phyloP scores from a whole-genome alignment of 306 rosid species.

The Parietaria judaica region DNA sequence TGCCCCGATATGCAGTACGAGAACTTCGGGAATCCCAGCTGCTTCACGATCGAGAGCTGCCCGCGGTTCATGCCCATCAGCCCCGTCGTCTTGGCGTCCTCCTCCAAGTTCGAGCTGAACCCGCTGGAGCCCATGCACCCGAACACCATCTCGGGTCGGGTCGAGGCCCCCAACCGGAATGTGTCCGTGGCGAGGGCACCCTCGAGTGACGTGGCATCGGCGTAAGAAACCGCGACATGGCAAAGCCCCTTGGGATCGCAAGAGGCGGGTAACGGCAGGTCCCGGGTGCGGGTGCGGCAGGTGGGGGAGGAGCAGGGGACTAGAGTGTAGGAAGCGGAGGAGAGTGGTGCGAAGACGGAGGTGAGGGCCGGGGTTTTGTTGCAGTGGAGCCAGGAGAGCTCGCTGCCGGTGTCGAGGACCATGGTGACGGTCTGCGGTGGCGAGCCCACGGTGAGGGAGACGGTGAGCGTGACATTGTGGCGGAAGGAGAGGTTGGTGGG shows the following conservation, averaged over 20 bases:
- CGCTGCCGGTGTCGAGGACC: constrained; percentile 95
- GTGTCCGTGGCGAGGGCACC: constrained; percentile 77
- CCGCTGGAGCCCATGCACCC: constrained; percentile 73
- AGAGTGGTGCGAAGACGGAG: constrained; percentile 44
- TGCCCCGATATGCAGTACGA: constrained; percentile 70
- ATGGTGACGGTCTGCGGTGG: constrained; percentile 88
- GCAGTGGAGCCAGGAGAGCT: constrained; percentile 84
- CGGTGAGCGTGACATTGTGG: constrained; percentile 69
- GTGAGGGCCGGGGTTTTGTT: constrained; percentile 34
- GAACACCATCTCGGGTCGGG: constrained; percentile 45
- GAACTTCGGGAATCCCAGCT: constrained; percentile 62
- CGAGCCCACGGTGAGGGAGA: constrained; percentile 55
- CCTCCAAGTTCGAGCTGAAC: constrained; percentile 56
- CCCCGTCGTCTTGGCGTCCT: constrained; percentile 73
- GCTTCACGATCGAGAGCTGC: constrained; percentile 53
- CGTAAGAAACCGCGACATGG: constrained; percentile 61
- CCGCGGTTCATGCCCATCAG: constrained; percentile 87
- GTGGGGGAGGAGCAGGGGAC: constrained; percentile 55
- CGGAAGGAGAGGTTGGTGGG: constrained; percentile 42
- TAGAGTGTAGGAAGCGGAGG: constrained; percentile 47
- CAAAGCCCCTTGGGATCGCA: constrained; percentile 65
- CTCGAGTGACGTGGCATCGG: constrained; percentile 58
- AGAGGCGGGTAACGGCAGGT: constrained; percentile 49
- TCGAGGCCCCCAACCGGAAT: constrained; percentile 31
- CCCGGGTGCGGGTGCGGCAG: constrained; percentile 58